These are phyloP conservation scores for Cercospora citrullina DNA, from an alignment of 2,329 filamentous ascomycete genomes.

Conservation along the genomic window DNA sequence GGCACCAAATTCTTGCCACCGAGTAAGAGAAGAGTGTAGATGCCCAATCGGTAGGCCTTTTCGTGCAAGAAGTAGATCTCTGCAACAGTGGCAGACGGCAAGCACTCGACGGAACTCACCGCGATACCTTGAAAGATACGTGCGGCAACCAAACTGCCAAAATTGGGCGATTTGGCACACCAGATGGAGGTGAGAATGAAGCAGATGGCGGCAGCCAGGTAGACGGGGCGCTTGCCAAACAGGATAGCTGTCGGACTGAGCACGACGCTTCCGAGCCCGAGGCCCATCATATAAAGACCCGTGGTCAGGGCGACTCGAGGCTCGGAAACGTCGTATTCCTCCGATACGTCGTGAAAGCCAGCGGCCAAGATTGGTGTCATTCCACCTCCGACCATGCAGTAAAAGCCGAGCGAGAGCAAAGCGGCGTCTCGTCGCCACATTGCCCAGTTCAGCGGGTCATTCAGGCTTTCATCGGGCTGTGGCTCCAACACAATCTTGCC, in stretches of 20 bases:
- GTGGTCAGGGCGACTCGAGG: constrained; percentile 81
- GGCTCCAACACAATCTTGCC: constrained; percentile 85
- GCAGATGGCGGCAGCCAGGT: constrained; percentile 73
- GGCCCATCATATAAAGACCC: constrained; percentile 89
- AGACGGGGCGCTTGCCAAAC: constrained; percentile 87
- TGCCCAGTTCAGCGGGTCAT: constrained; percentile 93
- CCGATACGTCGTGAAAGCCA: constrained; percentile 79
- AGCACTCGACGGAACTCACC: constrained; percentile 85
- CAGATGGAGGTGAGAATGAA: constrained; percentile 77
- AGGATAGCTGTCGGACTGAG: constrained; percentile 89
- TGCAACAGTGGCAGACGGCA: constrained; percentile 89
- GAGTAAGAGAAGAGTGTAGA: constrained; percentile 85
- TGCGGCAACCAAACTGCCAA: constrained; percentile 74
- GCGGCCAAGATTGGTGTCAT: constrained; percentile 90
- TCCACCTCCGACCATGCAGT: constrained; percentile 89
- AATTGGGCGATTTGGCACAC: constrained; percentile 82
- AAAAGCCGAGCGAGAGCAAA: constrained; percentile 79
- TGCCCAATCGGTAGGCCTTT: constrained; percentile 85
- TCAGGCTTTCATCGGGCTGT: constrained; percentile 84
- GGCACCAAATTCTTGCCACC: constrained; percentile 84
- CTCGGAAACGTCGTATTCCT: constrained; percentile 64
- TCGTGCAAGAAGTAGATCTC: constrained; percentile 97
- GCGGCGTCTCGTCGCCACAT: constrained; percentile 76
- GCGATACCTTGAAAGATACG: constrained; percentile 85
- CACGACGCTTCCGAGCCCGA: constrained; percentile 80